Percentiles rank a stretch among this genome's conserved stretches.
phyloP scores from a whole-genome alignment of 2,329 filamentous ascomycete species.

The Onygenales sp. region DNA sequence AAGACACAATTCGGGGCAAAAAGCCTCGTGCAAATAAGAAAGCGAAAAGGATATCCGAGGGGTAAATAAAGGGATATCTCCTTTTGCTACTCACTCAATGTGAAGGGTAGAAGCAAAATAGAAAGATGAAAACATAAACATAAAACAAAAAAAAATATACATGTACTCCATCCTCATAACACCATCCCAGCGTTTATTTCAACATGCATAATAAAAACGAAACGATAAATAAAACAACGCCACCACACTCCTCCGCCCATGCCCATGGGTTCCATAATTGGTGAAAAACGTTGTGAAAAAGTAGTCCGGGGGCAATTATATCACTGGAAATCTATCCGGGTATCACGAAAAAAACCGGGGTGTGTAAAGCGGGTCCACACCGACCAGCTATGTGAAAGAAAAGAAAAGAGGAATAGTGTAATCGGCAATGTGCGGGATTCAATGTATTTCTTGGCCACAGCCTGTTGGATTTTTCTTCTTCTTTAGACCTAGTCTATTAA shows the following conservation, averaged over 20 bases:
- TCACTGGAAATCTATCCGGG: neutral
- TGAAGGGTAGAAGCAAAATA: too few species aligned
- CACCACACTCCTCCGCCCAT: neutral
- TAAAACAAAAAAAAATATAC: neutral
- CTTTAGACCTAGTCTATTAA: constrained; percentile 2
- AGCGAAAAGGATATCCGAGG: too few species aligned
- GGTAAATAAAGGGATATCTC: too few species aligned
- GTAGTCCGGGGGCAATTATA: neutral
- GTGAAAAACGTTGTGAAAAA: neutral
- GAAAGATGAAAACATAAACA: neutral
- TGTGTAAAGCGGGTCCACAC: neutral
- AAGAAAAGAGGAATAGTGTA: neutral
- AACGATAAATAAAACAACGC: neutral
- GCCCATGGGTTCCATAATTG: neutral
- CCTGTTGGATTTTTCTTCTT: neutral
- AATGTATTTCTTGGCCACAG: neutral
- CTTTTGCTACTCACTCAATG: too few species aligned
- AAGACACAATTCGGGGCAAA: too few species aligned
- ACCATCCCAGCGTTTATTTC: too few species aligned
- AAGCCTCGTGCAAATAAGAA: too few species aligned
- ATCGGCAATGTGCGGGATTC: neutral
- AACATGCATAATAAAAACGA: too few species aligned
- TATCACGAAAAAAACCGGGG: neutral
- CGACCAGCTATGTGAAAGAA: neutral
- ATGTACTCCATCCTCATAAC: too few species aligned